A percentile compares a stretch with the other conserved stretches of the same genome.
phyloP scores from a whole-genome alignment of 1,284 basidiomycete species.

The Boletus hoseneyae region DNA sequence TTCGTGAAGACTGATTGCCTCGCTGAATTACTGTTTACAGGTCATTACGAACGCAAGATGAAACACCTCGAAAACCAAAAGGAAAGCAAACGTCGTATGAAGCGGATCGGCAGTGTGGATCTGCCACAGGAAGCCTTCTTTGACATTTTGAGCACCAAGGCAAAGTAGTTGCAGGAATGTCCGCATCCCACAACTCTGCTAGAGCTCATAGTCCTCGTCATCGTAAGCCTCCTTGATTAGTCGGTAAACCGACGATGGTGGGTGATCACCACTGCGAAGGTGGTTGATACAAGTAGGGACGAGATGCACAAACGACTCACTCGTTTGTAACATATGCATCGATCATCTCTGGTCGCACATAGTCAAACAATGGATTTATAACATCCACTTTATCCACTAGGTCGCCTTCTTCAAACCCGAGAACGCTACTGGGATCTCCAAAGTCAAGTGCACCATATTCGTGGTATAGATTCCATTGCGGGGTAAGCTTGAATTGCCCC shows the following conservation, averaged over 20 bases:
- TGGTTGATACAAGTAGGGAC: constrained; percentile 8
- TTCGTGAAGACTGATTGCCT: not conserved
- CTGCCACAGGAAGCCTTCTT: constrained; percentile 92
- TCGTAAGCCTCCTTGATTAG: constrained; percentile 91
- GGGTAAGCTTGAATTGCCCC: constrained; percentile 95
- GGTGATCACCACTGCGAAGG: constrained; percentile 76
- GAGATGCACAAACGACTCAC: constrained; percentile 49
- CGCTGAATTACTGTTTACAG: constrained; percentile 32
- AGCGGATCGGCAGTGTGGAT: constrained; percentile 82
- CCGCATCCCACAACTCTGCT: constrained; percentile 13
- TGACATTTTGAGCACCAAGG: constrained; percentile 67
- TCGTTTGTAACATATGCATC: constrained; percentile 97
- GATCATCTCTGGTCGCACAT: constrained; percentile 88
- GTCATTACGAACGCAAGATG: constrained; percentile 88
- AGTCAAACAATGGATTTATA: constrained; percentile 91
- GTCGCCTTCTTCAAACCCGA: constrained; percentile 76
- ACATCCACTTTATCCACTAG: constrained; percentile 85
- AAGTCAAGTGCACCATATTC: constrained; percentile 87
- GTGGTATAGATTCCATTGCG: constrained; percentile 89
- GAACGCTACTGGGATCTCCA: constrained; percentile 79
- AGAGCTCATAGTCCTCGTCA: constrained; percentile 82
- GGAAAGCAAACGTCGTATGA: constrained; percentile 85
- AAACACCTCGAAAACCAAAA: constrained; percentile 93
- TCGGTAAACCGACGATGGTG: constrained; percentile 87
- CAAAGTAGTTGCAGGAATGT: constrained; percentile 15